phyloP scores from a whole-genome alignment of 768 basidiomycete genomes.

The Clathrus columnatus region DNA sequence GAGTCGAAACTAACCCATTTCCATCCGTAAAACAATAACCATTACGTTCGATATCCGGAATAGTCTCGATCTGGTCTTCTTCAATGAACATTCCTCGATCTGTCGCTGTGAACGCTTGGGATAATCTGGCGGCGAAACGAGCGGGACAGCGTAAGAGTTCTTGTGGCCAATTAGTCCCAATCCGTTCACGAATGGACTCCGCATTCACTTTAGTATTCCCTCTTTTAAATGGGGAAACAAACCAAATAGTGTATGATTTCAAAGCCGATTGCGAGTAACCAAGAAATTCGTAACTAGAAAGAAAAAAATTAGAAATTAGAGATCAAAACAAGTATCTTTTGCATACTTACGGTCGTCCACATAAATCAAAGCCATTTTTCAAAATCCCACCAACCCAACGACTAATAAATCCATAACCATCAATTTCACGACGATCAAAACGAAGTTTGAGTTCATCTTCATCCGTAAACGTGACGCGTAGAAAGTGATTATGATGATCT shows the following conservation, averaged over 20 bases:
- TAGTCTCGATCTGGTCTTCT: constrained; percentile 29
- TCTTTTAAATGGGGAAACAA: constrained; percentile 47
- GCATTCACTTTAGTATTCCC: constrained; percentile 29
- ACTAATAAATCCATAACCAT: constrained; percentile 41
- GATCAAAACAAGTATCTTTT: not conserved
- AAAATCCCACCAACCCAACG: constrained; percentile 38
- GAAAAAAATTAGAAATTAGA: not conserved
- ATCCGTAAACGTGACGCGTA: constrained; percentile 55
- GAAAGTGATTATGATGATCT: constrained; percentile 41
- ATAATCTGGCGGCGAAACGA: constrained; percentile 60
- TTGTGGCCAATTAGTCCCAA: constrained; percentile 40
- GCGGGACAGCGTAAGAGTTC: constrained; percentile 52
- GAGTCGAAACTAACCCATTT: constrained; percentile 52
- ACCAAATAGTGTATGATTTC: constrained; percentile 59
- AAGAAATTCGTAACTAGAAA: constrained; percentile 43
- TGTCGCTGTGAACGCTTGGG: constrained; percentile 68
- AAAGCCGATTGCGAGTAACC: constrained; percentile 69
- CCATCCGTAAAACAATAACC: constrained; percentile 58
- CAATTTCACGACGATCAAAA: constrained; percentile 43
- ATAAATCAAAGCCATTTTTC: constrained; percentile 39
- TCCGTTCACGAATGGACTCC: constrained; percentile 38
- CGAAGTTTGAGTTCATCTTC: constrained; percentile 45
- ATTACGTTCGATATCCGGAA: constrained; percentile 33
- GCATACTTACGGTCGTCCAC: constrained; percentile 27
- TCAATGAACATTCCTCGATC: constrained; percentile 42